These are phyloP conservation scores for Helminthosporium solani DNA, from an alignment of 2,329 filamentous ascomycete genomes.

Conservation along the genomic window DNA sequence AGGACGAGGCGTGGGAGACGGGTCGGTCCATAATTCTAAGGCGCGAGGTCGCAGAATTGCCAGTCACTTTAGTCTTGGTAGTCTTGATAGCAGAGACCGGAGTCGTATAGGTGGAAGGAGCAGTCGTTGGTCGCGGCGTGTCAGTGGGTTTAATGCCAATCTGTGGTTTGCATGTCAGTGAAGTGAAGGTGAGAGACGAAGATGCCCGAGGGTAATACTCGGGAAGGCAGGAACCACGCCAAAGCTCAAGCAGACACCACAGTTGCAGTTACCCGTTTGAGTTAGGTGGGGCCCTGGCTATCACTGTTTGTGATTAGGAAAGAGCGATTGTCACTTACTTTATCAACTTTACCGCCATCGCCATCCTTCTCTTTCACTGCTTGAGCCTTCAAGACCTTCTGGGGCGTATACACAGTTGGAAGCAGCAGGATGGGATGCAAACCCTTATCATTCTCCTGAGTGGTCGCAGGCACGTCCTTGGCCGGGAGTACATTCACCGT, in stretches of 20 bases:
- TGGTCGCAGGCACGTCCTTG: background rate
- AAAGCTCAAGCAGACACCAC: background rate
- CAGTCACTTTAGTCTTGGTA: too few relatives aligned
- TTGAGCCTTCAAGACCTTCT: background rate
- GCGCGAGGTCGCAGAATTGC: too few relatives aligned
- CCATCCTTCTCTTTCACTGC: too few relatives aligned
- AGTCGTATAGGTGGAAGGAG: too few relatives aligned
- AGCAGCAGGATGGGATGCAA: background rate
- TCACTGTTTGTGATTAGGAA: constrained; percentile 9
- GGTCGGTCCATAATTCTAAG: too few relatives aligned
- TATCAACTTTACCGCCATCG: constrained; percentile 8
- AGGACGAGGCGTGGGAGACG: too few relatives aligned
- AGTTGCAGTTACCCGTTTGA: background rate
- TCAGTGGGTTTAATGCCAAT: constrained; percentile 15
- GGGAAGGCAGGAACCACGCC: constrained; percentile 8
- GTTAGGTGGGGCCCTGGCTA: background rate
- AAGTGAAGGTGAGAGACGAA: background rate
- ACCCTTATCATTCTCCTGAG: background rate
- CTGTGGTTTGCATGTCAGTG: constrained; percentile 19
- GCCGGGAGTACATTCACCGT: constrained; percentile 35
- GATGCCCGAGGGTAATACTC: constrained; percentile 4
- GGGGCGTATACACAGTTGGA: background rate
- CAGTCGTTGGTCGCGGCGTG: background rate
- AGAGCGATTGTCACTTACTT: constrained; percentile 29
- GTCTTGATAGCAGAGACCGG: too few relatives aligned